These are phyloP conservation scores for Protomyces lactucae-debilis DNA, from an alignment of 1,139 yeast genomes.

Conservation along the genomic window DNA sequence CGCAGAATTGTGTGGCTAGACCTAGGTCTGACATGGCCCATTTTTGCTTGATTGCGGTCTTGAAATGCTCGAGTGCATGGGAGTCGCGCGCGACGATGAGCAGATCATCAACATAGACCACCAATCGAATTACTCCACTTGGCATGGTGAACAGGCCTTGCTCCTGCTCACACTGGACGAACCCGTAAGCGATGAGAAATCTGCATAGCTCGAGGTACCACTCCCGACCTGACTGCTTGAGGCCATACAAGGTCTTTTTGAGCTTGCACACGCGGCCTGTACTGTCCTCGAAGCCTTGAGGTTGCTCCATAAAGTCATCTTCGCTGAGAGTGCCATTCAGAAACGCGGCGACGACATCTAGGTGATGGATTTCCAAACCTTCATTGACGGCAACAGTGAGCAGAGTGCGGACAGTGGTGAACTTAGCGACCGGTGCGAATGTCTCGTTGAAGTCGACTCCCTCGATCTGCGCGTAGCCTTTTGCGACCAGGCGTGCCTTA, in stretches of 20 bases:
- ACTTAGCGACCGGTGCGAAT: not conserved
- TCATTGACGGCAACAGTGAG: not conserved
- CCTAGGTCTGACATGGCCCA: too few species aligned
- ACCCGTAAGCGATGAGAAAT: not conserved
- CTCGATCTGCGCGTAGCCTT: slow-evolving; percentile 26
- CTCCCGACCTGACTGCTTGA: not conserved
- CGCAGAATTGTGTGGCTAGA: too few species aligned
- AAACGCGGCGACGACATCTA: not conserved
- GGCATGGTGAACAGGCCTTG: not conserved
- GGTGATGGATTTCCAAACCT: not conserved
- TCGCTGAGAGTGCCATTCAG: not conserved
- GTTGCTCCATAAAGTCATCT: not conserved
- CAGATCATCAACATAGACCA: too few species aligned
- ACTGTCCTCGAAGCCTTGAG: not conserved
- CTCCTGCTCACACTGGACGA: not conserved
- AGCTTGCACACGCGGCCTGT: not conserved
- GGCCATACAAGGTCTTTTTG: not conserved
- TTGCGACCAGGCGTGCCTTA: slow-evolving; percentile 30
- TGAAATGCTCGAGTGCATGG: too few species aligned
- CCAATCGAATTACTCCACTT: too few species aligned
- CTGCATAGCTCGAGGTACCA: not conserved
- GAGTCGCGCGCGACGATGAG: too few species aligned
- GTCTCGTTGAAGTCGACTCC: not conserved
- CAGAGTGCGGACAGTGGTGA: not conserved
- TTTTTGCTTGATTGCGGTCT: too few species aligned